Percentiles rank a stretch among this genome's conserved stretches.
Evolutionary conservation across 2,329 filamentous ascomycete species (phyloP).

Genomic region (Coniochaeta hoffmannii): DNA sequence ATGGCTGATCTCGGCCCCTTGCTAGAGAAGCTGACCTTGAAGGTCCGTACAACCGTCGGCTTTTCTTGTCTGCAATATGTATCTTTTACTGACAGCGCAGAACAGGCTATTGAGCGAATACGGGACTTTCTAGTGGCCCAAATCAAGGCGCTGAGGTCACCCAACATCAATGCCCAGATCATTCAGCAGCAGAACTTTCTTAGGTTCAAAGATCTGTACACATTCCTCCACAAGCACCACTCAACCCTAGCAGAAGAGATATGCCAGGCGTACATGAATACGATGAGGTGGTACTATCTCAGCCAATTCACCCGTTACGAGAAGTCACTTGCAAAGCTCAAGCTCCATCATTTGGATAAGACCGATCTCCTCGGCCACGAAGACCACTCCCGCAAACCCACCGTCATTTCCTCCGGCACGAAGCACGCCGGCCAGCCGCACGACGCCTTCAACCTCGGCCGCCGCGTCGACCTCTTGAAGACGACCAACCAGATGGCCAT

Average conservation of each 20-base stretch:
- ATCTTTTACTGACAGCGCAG: neutral
- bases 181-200: conserved; percentile 92
- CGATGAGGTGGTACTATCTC: conserved; percentile 97
- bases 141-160: conserved; percentile 87
- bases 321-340: conserved; percentile 75
- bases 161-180: conserved; percentile 94
- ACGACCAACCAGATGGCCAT: conserved; percentile 67
- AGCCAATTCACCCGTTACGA: conserved; percentile 88
- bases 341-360: conserved; percentile 74
- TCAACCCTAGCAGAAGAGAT: conserved; percentile 82
- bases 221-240: conserved; percentile 78
- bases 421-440: conserved; percentile 53
- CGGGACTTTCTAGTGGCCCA: conserved; percentile 90
- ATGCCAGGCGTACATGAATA: conserved; percentile 89
- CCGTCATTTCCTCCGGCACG: conserved; percentile 41
- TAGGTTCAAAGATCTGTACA: conserved; percentile 79
- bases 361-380: conserved; percentile 79
- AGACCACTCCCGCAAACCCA: conserved; percentile 57
- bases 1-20: conserved; percentile 78
- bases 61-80: neutral
- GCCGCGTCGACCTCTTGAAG: conserved; percentile 75
- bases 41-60: conserved; percentile 40
- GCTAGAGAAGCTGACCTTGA: conserved; percentile 74
- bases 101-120: conserved; percentile 80
- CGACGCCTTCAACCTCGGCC: conserved; percentile 83